Evolutionary conservation across 2,329 filamentous ascomycete genomes (phyloP).

Genomic region (Penicillium sp.): DNA sequence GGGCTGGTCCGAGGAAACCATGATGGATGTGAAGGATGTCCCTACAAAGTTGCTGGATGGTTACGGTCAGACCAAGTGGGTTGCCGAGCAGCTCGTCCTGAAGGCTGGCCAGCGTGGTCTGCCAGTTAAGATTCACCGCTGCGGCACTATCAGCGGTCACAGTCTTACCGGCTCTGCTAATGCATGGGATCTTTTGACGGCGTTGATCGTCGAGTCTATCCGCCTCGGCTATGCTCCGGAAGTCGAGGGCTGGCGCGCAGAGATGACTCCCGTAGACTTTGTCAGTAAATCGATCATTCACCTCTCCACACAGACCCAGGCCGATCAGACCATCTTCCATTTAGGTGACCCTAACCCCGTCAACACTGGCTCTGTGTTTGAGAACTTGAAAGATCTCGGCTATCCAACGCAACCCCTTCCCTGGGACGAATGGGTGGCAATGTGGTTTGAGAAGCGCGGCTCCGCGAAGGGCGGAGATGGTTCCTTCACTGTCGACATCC

Average conservation of each 20-base stretch:
- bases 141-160: conserved; percentile 77
- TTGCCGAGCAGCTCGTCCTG: conserved; percentile 71
- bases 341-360: conserved; percentile 73
- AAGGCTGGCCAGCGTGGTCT: conserved; percentile 69
- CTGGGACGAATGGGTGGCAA: conserved; percentile 73
- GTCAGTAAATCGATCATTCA: conserved; percentile 73
- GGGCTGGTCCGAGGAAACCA: conserved; percentile 70
- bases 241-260: conserved; percentile 72
- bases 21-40: conserved; percentile 68
- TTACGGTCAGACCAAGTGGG: conserved; percentile 81
- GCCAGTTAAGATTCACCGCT: conserved; percentile 70
- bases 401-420: conserved; percentile 67
- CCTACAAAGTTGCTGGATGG: conserved; percentile 69
- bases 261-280: conserved; percentile 85
- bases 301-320: conserved; percentile 64
- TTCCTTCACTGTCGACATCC: conserved; percentile 75
- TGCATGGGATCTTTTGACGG: conserved; percentile 75
- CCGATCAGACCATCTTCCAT: conserved; percentile 69
- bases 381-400: conserved; percentile 64
- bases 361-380: conserved; percentile 66
- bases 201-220: conserved; percentile 74
- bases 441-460: conserved; percentile 72
- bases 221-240: conserved; percentile 70
- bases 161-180: conserved; percentile 74
- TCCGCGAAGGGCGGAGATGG: conserved; percentile 66